phyloP scores from a whole-genome alignment of 1,284 basidiomycete species.

The Tetrapyrgos nigripes region DNA sequence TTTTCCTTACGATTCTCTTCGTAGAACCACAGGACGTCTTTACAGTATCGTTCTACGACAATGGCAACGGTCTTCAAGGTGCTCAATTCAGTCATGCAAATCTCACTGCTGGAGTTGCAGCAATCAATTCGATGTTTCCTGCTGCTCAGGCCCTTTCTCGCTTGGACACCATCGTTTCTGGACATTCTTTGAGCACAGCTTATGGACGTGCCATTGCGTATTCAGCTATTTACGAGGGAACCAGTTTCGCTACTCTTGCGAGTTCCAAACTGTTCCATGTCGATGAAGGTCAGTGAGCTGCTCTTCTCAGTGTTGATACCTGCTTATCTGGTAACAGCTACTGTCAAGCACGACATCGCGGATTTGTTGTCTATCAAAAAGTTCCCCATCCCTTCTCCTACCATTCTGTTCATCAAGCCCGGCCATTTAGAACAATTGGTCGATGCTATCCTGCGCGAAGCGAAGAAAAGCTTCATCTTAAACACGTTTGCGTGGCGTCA shows the following conservation, averaged over 20 bases:
- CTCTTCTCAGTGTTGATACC: neutral
- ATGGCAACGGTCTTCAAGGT: slow-evolving; percentile 59
- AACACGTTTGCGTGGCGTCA: slow-evolving; percentile 74
- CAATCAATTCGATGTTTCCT: slow-evolving; percentile 70
- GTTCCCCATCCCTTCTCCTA: slow-evolving; percentile 71
- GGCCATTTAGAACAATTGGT: slow-evolving; percentile 60
- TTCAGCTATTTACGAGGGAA: slow-evolving; percentile 75
- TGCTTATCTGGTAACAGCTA: slow-evolving; percentile 19
- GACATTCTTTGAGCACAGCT: slow-evolving; percentile 69
- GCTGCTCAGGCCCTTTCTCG: slow-evolving; percentile 64
- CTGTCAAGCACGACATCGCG: slow-evolving; percentile 39
- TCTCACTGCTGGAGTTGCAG: slow-evolving; percentile 80
- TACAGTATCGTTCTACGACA: slow-evolving; percentile 69
- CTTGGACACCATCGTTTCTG: slow-evolving; percentile 77
- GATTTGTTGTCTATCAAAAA: slow-evolving; percentile 55
- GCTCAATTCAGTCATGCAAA: slow-evolving; percentile 79
- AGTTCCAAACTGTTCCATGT: slow-evolving; percentile 58
- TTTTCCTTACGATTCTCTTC: slow-evolving; percentile 12
- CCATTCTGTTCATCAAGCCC: slow-evolving; percentile 67
- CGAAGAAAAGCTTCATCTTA: slow-evolving; percentile 57
- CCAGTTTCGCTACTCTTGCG: slow-evolving; percentile 69
- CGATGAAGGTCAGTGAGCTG: slow-evolving; percentile 53
- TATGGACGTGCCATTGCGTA: slow-evolving; percentile 79
- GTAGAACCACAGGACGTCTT: slow-evolving; percentile 67
- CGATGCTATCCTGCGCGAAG: slow-evolving; percentile 54